Evolutionary conservation across 768 basidiomycete genomes (phyloP), one percentile per base, ranked within the genome.

Genomic region (Boletus pseudopeckii): DNA sequence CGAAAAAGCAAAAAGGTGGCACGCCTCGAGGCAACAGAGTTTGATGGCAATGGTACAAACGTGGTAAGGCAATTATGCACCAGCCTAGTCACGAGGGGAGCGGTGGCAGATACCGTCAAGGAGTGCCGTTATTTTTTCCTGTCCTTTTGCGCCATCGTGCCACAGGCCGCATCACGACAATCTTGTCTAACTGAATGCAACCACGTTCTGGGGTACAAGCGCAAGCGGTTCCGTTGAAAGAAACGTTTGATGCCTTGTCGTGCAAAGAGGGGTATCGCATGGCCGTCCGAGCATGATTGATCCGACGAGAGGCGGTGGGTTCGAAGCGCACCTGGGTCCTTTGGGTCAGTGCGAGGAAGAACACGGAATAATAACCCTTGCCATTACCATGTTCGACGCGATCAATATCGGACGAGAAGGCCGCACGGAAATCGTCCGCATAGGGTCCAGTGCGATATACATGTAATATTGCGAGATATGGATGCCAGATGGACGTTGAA

Each of bases 151-250:
- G 48, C 45, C 38, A 48, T 24, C 40, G 15, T 33, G 43, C 43
- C 56, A 38, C 28, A 34, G 7, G 28, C 7, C 7, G 7, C 20
- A 52, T 51, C 59, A 45, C 45, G 50, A 52, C 45, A 56, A 41
- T 43, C 50, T 39, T 30, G 18, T 56, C 36, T 18, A 36, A 37
- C 24, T 43, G 28, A 38, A 48, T 34, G 8, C 18, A n/a, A 34
- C 55, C 67, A 68, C 67, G 67, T 68, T 69, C 53, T 48, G 59
- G 67, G 67, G 67, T 67, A 54, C 50, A 17, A 62, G 45, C 30
- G 8, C 46, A 53, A 49, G 45, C 67, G 59, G 65, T 26, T 41
- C 65, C 65, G 63, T 46, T 28, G 40, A 45, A 48, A 36, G 36
- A 50, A 34, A 40, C 13, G 36, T 24, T 48, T 36, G 13, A 11